A percentile compares a stretch with the other conserved stretches of the same genome.
Evolutionary conservation across 2,329 filamentous ascomycete species (phyloP).

Genomic region (Xylariaceae sp.): DNA sequence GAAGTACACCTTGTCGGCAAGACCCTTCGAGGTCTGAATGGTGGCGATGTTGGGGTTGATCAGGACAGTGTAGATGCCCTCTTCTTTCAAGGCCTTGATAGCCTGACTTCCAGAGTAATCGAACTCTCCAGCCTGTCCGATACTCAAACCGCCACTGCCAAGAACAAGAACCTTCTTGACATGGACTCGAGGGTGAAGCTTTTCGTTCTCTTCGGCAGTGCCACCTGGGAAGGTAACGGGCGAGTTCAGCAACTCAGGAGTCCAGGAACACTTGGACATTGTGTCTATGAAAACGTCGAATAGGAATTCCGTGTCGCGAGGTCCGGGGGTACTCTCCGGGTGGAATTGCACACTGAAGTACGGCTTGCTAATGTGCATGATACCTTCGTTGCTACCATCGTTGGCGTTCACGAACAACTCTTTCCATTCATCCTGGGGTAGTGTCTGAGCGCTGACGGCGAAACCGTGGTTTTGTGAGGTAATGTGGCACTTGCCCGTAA

Average conservation of each 20-base stretch:
- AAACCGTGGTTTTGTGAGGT: slow-evolving; percentile 98
- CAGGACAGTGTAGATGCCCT: slow-evolving; percentile 93
- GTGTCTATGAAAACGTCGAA: slow-evolving; percentile 95
- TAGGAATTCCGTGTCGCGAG: slow-evolving; percentile 89
- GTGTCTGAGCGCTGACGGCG: slow-evolving; percentile 74
- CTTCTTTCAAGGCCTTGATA: slow-evolving; percentile 96
- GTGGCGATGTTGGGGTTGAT: slow-evolving; percentile 99
- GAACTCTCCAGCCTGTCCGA: slow-evolving; percentile 96
- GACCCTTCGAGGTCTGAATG: slow-evolving; percentile 94
- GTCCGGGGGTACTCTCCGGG: slow-evolving; percentile 92
- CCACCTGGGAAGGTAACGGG: slow-evolving; percentile 87
- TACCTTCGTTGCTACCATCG: slow-evolving; percentile 96
- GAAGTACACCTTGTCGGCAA: slow-evolving; percentile 99
- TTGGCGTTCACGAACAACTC: slow-evolving; percentile 98
- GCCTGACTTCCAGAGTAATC: slow-evolving; percentile 98
- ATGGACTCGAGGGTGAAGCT: slow-evolving; percentile 68
- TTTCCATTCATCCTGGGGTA: slow-evolving; percentile 70
- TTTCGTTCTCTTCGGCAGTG: slow-evolving; percentile 70
- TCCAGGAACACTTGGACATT: slow-evolving; percentile 65
- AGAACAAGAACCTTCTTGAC: slow-evolving; percentile 95
- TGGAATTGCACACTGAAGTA: slow-evolving; percentile 99
- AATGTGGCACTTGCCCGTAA: slow-evolving; percentile 96
- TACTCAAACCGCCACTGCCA: slow-evolving; percentile 90
- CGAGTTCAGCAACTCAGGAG: slow-evolving; percentile 60
- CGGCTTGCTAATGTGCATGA: slow-evolving; percentile 76